phyloP scores from a whole-genome alignment of 306 rosid genomes.

The Abrus pulchellus region DNA sequence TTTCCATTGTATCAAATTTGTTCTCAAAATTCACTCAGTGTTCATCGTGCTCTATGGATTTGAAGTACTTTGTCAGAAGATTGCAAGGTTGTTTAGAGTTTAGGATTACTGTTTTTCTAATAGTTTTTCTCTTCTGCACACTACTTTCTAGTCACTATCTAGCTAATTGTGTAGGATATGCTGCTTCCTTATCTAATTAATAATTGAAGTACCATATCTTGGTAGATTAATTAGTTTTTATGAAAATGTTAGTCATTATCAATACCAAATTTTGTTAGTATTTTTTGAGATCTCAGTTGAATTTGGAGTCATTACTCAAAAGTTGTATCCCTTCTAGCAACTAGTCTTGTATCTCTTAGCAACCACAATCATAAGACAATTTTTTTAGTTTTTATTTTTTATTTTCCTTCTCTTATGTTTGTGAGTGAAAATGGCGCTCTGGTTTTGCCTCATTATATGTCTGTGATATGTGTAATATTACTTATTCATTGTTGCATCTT shows the following conservation, averaged over 20 bases:
- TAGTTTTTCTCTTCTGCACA: background rate
- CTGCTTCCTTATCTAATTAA: background rate
- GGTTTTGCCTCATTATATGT: slow-evolving; percentile 16
- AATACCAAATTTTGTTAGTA: background rate
- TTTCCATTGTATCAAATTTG: too few species aligned
- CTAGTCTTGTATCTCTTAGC: background rate
- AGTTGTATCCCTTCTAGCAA: background rate
- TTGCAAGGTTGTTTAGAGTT: too few species aligned
- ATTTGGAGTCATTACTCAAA: background rate
- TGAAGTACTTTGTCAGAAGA: too few species aligned
- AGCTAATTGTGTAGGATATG: background rate
- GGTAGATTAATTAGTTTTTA: background rate
- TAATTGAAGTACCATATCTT: background rate
- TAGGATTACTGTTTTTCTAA: too few species aligned
- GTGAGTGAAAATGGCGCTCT: slow-evolving; percentile 1
- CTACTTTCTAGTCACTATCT: background rate
- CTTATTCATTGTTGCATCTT: slow-evolving; percentile 42
- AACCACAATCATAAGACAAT: background rate
- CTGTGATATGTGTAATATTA: slow-evolving; percentile 27
- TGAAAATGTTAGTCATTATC: background rate
- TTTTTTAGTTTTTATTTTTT: background rate
- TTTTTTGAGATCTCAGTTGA: background rate
- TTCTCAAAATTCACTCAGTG: too few species aligned
- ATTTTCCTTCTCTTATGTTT: slow-evolving; percentile 1
- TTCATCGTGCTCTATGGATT: too few species aligned